phyloP scores from a whole-genome alignment of 441 rosid genomes.

The Melastoma candidum region DNA sequence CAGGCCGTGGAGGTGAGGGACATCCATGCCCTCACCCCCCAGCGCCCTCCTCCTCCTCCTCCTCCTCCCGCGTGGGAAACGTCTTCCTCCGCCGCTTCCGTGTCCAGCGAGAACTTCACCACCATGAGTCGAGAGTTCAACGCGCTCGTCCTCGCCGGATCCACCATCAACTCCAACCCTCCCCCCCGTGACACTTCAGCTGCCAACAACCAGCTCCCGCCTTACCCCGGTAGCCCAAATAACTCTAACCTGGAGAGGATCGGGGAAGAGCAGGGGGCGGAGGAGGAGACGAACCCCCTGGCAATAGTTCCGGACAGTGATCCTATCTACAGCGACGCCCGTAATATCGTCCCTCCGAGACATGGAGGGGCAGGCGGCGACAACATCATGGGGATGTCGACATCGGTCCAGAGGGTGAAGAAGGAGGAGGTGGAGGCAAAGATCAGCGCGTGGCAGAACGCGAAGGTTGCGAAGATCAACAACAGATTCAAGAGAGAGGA shows the following conservation, averaged over 20 bases:
- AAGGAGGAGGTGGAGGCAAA: slow-evolving; percentile 82
- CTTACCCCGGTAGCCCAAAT: slow-evolving; percentile 3
- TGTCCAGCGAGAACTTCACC: slow-evolving; percentile 65
- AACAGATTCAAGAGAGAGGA: slow-evolving; percentile 90
- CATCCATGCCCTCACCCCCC: slow-evolving; percentile 78
- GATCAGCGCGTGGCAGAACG: slow-evolving; percentile 89
- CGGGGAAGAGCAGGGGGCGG: slow-evolving; percentile 41
- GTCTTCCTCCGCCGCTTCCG: slow-evolving; percentile 33
- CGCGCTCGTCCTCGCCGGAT: slow-evolving; percentile 79
- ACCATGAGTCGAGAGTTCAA: slow-evolving; percentile 85
- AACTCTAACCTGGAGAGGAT: slow-evolving; percentile 44
- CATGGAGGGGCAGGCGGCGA: slow-evolving; percentile 13
- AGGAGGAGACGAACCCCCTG: slow-evolving; percentile 64
- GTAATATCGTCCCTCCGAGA: slow-evolving; percentile 11
- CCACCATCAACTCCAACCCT: slow-evolving; percentile 28
- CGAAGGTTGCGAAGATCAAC: slow-evolving; percentile 67
- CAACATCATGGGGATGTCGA: slow-evolving; percentile 16
- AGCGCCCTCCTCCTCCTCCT: slow-evolving; percentile 22
- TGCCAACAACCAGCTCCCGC: too few species aligned
- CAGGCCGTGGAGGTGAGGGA: slow-evolving; percentile 40
- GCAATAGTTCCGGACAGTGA: slow-evolving; percentile 67
- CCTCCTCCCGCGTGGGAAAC: slow-evolving; percentile 31
- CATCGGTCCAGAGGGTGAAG: slow-evolving; percentile 72
- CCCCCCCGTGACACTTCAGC: too few species aligned
- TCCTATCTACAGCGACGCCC: slow-evolving; percentile 12